Evolutionary conservation across 768 basidiomycete genomes (phyloP).

Genomic region (Kwoniella europaea): DNA sequence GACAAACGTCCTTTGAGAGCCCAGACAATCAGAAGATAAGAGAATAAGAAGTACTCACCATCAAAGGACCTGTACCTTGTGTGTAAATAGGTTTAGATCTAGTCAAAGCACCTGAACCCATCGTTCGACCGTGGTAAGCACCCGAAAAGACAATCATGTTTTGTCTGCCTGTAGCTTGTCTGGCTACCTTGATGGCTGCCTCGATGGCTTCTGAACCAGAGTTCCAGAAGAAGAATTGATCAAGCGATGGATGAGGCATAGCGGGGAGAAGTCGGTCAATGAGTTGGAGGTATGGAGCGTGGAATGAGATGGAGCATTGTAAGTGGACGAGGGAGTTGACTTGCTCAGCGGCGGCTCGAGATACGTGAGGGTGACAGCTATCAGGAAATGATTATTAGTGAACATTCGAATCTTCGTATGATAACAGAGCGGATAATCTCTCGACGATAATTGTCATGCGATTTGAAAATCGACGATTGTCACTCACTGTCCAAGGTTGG

Average conservation of each 20-base stretch:
- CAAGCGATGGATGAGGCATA: conserved; percentile 88
- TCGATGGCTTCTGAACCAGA: conserved; percentile 94
- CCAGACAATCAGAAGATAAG: conserved; percentile 52
- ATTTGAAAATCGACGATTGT: neutral
- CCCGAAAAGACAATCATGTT: conserved; percentile 94
- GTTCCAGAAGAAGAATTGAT: conserved; percentile 98
- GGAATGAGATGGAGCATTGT: conserved; percentile 77
- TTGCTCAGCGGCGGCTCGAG: conserved; percentile 47
- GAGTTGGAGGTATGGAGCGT: conserved; percentile 82
- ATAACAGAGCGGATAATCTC: neutral
- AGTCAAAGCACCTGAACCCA: conserved; percentile 91
- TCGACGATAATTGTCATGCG: too few relatives aligned
- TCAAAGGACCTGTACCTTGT: conserved; percentile 75
- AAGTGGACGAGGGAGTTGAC: conserved; percentile 49
- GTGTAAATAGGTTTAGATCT: conserved; percentile 91
- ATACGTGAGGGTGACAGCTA: conserved; percentile 53
- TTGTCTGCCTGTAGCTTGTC: conserved; percentile 75
- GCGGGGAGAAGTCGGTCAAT: conserved; percentile 81
- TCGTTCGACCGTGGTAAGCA: conserved; percentile 88
- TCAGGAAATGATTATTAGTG: neutral
- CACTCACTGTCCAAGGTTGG: conserved; percentile 74
- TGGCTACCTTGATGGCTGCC: conserved; percentile 84
- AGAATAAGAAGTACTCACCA: conserved; percentile 64
- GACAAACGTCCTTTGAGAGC: conserved; percentile 37
- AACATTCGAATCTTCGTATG: neutral